Evolutionary conservation across 2,329 filamentous ascomycete species (phyloP).

Genomic region (Phaeosphaeriaceae sp.): DNA sequence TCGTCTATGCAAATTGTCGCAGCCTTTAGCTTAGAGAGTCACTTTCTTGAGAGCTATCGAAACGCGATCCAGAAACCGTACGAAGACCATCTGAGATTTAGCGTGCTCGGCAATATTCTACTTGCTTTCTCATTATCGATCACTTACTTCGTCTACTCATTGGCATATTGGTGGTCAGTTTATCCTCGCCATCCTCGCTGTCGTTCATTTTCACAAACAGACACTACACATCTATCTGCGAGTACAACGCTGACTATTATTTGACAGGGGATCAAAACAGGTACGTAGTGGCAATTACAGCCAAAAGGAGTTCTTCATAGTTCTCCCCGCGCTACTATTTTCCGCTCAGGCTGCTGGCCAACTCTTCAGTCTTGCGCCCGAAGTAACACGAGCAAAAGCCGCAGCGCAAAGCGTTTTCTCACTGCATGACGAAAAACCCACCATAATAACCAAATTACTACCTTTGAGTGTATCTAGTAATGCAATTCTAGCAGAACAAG

Average conservation of each 20-base stretch:
- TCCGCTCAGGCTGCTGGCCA: slow-evolving; percentile 56
- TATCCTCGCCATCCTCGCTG: slow-evolving; percentile 11
- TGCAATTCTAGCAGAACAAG: slow-evolving; percentile 2
- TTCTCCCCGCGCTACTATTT: slow-evolving; percentile 54
- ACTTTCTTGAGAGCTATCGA: slow-evolving; percentile 48
- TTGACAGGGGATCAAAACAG: slow-evolving; percentile 47
- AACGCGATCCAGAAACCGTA: slow-evolving; percentile 49
- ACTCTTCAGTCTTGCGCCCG: slow-evolving; percentile 55
- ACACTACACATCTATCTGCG: too few relatives aligned
- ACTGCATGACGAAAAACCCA: slow-evolving; percentile 49
- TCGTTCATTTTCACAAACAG: neutral
- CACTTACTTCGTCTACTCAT: slow-evolving; percentile 56
- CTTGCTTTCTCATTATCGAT: slow-evolving; percentile 54
- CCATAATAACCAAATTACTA: slow-evolving; percentile 39
- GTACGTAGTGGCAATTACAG: slow-evolving; percentile 52
- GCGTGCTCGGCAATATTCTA: slow-evolving; percentile 49
- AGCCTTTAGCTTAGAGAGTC: slow-evolving; percentile 50
- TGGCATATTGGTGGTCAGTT: slow-evolving; percentile 56
- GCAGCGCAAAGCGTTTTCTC: slow-evolving; percentile 54
- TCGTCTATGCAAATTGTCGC: slow-evolving; percentile 68
- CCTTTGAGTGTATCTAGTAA: neutral
- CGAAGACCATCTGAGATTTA: slow-evolving; percentile 49
- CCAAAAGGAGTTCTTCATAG: slow-evolving; percentile 54
- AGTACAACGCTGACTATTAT: neutral
- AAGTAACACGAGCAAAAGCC: slow-evolving; percentile 53